Evolutionary conservation across 164 flowering plant species (phyloP).

Genomic region (Echeveria elegans): DNA sequence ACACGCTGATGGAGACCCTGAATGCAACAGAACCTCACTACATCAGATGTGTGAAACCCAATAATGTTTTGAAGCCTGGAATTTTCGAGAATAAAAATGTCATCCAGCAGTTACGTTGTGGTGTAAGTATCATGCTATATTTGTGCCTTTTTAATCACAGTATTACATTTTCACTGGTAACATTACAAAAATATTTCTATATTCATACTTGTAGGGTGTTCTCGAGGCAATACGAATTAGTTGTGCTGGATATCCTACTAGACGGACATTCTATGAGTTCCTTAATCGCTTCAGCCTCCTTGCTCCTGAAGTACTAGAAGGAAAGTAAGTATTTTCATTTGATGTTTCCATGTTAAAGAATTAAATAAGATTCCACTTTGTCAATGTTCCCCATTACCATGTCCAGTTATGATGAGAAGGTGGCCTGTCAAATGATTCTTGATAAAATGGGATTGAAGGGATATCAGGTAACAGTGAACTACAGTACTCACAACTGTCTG

Average conservation of each 20-base stretch:
- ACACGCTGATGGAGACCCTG: slow-evolving; percentile 94
- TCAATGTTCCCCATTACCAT: background rate
- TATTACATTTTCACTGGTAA: background rate
- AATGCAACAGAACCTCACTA: slow-evolving; percentile 95
- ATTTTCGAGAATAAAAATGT: slow-evolving; percentile 87
- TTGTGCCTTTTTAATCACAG: background rate
- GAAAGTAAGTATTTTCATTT: slow-evolving; percentile 50
- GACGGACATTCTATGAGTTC: slow-evolving; percentile 92
- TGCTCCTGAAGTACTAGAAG: slow-evolving; percentile 89
- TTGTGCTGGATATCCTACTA: slow-evolving; percentile 98
- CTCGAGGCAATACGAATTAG: slow-evolving; percentile 98
- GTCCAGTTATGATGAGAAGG: slow-evolving; percentile 75
- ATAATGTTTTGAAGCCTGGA: slow-evolving; percentile 86
- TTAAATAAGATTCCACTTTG: background rate
- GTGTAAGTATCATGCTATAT: slow-evolving; percentile 51
- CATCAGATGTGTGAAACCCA: slow-evolving; percentile 99
- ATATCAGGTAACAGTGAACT: slow-evolving; percentile 45
- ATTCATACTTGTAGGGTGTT: slow-evolving; percentile 53
- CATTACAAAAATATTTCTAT: background rate
- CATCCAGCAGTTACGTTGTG: slow-evolving; percentile 95
- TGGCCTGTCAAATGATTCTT: slow-evolving; percentile 86
- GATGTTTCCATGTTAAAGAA: background rate
- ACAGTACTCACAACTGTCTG: background rate
- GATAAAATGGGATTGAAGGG: slow-evolving; percentile 84
- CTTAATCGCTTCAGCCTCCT: slow-evolving; percentile 92